Conservation (phyloP, 768 basidiomycete species). For the Tricholoma saponaceum region DNA sequence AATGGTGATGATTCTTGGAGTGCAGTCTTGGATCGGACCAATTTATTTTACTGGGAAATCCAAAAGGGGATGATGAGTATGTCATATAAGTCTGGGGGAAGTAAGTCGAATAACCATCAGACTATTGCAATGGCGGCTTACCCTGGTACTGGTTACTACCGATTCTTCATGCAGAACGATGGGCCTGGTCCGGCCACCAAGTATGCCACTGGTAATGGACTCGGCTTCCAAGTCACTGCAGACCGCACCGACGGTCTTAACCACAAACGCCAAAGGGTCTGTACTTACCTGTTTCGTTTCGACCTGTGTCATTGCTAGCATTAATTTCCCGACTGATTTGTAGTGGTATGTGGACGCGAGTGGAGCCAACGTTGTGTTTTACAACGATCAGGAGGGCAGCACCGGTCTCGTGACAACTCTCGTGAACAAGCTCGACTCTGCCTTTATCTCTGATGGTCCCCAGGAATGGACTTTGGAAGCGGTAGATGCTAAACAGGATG, state of each 20-base stretch:
- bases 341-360: neutral
- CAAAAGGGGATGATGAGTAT: neutral
- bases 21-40: neutral
- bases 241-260: neutral
- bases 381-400: neutral
- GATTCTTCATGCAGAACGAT: neutral
- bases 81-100: neutral
- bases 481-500: neutral
- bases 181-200: neutral
- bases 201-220: neutral
- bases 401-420: neutral
- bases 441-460: neutral
- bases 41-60: neutral
- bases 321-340: neutral
- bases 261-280: neutral
- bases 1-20: neutral
- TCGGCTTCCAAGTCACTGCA: neutral
- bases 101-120: neutral
- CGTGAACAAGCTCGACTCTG: neutral
- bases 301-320: neutral
- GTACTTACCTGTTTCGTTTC: neutral
- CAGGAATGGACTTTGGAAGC: neutral
- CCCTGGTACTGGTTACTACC: neutral
- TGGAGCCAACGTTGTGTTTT: neutral
- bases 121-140: neutral